Evolutionary conservation across 1,284 basidiomycete species (phyloP).

Genomic region (Trametes versicolor): DNA sequence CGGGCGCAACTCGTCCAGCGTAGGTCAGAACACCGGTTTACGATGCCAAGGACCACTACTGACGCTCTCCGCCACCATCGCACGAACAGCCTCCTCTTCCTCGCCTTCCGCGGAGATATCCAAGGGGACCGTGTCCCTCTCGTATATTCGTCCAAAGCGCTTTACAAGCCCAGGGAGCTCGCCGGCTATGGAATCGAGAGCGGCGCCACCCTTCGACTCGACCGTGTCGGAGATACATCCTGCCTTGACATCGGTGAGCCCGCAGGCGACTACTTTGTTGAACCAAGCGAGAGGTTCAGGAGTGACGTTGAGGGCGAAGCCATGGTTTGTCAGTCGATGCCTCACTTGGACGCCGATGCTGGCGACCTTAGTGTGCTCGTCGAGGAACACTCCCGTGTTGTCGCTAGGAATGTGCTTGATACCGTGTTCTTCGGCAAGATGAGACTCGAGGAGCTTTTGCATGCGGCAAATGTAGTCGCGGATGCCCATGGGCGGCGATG

Average conservation of each 20-base stretch:
- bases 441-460: conserved; percentile 68
- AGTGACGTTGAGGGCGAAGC: conserved; percentile 94
- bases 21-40: conserved; percentile 20
- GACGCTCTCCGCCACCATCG: conserved; percentile 41
- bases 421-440: conserved; percentile 66
- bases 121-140: conserved; percentile 63
- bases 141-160: conserved; percentile 63
- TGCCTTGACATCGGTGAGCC: conserved; percentile 87
- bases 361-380: conserved; percentile 79
- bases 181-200: conserved; percentile 48
- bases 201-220: conserved; percentile 32
- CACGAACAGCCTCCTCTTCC: conserved; percentile 59
- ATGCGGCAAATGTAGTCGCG: conserved; percentile 80
- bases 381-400: conserved; percentile 83
- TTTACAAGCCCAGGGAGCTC: conserved; percentile 64
- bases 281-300: conserved; percentile 87
- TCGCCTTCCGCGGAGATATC: conserved; percentile 57
- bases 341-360: conserved; percentile 98
- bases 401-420: conserved; percentile 64
- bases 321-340: conserved; percentile 94
- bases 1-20: not conserved
- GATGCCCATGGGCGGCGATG: conserved; percentile 57
- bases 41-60: conserved; percentile 33
- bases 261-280: conserved; percentile 90
- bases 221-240: conserved; percentile 65